Base-by-base conservation (phyloP, 345 rosid genomes). In the Erucastrum elatum region DNA sequence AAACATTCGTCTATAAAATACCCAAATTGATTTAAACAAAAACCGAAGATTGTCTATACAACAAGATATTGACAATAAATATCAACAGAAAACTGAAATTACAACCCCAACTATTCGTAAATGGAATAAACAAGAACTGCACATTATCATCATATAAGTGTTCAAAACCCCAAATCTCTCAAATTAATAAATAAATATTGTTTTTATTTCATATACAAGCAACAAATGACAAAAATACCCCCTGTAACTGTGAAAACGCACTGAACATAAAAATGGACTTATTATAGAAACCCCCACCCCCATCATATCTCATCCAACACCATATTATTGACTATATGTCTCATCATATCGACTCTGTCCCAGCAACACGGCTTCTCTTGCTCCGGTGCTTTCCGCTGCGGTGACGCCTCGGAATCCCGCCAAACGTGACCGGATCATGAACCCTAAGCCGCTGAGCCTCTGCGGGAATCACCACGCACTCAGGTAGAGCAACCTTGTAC, bases 381-480 rank as follows among this genome's bases (percentile, higher is more conserved):
- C 76, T 78, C 58, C 72, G 71, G 76, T 76, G 89, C 75, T 85
- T 88, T 44, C 87, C 84, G 0, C 63, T 87, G 58, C 74, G 87
- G 71, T 80, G 80, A 26, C 75, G 84, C 78, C 82, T 86, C 1
- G 84, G 84, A 41, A 87, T 76, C 2, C 87, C 85, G 0, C 98
- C 98, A 3, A 95, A 95, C 0, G 93, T 95, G 4, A 95, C 90
- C 0, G 96, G 99, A 80, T 95, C 98, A 0, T 84, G 89, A 9
- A 64, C 76, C 46, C 77, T 86, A 64, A 95, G 96, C 13, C 90
- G 81, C 60, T 83, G 73, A 0, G 92, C 93, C 85, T 85, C 99
- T 3, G 72, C 70, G 3, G 90, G 87, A 65, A 76, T 87, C 3
- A 88, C 81, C 58, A 87, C 86, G 5, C 99, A 95, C 74, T 95